phyloP scores from a whole-genome alignment of 2,329 filamentous ascomycete genomes.

The Talaromyces amestolkiae region DNA sequence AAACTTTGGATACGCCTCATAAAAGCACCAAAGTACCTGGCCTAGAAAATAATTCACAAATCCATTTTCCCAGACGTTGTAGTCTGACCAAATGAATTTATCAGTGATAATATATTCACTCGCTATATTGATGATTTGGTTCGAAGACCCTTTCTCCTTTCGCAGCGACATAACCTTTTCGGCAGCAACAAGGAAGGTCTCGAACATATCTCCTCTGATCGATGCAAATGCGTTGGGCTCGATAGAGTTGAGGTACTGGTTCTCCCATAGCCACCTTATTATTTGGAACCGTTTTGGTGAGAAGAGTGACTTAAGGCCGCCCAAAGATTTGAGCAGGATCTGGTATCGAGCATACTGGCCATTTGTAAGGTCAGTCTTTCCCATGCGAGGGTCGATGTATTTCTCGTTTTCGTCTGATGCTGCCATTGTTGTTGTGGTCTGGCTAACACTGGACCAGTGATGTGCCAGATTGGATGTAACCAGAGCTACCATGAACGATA shows the following conservation, averaged over 20 bases:
- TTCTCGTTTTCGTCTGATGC: background rate
- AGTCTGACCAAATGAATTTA: background rate
- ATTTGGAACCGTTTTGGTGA: constrained; percentile 1
- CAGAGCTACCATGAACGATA: background rate
- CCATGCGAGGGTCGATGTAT: background rate
- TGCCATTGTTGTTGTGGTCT: background rate
- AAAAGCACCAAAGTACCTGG: constrained; percentile 16
- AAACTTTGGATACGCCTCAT: constrained; percentile 7
- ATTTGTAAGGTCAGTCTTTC: background rate
- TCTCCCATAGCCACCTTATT: constrained; percentile 9
- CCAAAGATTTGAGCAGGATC: background rate
- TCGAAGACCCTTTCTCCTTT: background rate
- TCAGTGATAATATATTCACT: constrained; percentile 10
- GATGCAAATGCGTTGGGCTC: background rate
- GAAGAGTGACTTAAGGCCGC: background rate
- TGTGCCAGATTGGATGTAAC: background rate
- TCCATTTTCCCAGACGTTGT: background rate
- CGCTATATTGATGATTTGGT: background rate
- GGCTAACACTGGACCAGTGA: background rate
- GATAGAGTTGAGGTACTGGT: background rate
- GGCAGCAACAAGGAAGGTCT: constrained; percentile 6
- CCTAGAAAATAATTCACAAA: constrained; percentile 7
- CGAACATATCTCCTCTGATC: background rate
- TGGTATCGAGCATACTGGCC: constrained; percentile 9
- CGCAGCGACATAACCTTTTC: constrained; percentile 10